Evolutionary conservation across 1,139 yeast species (phyloP).

Genomic region (Debaryomycetaceae sp.): DNA sequence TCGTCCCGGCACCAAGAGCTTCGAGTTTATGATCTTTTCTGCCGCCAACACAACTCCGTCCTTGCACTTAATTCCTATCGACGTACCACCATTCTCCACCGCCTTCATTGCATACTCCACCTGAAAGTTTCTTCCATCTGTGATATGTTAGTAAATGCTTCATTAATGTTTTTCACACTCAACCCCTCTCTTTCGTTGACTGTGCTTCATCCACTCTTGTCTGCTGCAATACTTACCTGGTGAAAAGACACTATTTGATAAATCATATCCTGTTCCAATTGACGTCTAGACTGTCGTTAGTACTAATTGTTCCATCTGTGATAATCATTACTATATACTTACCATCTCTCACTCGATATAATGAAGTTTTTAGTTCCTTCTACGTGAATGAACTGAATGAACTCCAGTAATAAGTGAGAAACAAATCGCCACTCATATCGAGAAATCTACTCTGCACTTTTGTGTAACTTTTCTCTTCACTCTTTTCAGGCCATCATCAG

Average conservation of each 20-base stretch:
- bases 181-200: neutral
- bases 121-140: slow-evolving; percentile 97
- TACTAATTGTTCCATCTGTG: slow-evolving; percentile 3
- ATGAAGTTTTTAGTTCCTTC: neutral
- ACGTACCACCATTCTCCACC: slow-evolving; percentile 95
- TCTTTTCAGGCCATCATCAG: neutral
- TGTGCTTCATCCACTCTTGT: neutral
- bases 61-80: slow-evolving; percentile 85
- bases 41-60: slow-evolving; percentile 97
- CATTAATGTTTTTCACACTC: too few relatives aligned
- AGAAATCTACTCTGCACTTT: neutral
- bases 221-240: slow-evolving; percentile 28
- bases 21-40: slow-evolving; percentile 85
- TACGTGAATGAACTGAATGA: neutral
- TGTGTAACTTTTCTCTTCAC: neutral
- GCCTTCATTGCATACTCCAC: slow-evolving; percentile 98
- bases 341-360: neutral
- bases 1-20: slow-evolving; percentile 82
- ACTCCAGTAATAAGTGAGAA: slow-evolving; percentile 2
- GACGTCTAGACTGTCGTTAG: slow-evolving; percentile 50
- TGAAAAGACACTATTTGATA: slow-evolving; percentile 84
- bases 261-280: slow-evolving; percentile 96
- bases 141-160: slow-evolving; percentile 30
- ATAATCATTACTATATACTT: neutral
- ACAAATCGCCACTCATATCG: neutral